These are phyloP conservation scores for Spergularia bocconei DNA, from an alignment of 148 eudicot species.

Conservation along the genomic window DNA sequence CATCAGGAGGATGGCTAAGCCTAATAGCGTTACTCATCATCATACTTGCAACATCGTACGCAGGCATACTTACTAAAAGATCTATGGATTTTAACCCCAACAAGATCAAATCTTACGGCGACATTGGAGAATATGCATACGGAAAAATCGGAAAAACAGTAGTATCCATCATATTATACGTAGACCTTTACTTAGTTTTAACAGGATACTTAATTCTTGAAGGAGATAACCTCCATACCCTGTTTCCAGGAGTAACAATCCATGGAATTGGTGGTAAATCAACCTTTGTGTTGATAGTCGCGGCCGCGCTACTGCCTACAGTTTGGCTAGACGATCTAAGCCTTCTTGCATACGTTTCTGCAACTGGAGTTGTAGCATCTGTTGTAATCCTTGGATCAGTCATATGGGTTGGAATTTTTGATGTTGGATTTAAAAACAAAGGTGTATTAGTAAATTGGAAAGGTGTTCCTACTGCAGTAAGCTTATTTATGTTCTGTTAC, in stretches of 20 bases:
- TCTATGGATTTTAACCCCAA: slow-evolving; percentile 44
- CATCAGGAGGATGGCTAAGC: slow-evolving; percentile 58
- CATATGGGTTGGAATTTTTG: slow-evolving; percentile 38
- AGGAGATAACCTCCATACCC: slow-evolving; percentile 48
- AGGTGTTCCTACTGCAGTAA: slow-evolving; percentile 44
- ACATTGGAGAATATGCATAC: slow-evolving; percentile 40
- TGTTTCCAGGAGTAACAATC: slow-evolving; percentile 29
- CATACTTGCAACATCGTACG: slow-evolving; percentile 33
- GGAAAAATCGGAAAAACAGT: slow-evolving; percentile 41
- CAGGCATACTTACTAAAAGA: slow-evolving; percentile 38
- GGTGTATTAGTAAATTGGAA: slow-evolving; percentile 36
- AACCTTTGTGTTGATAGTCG: slow-evolving; percentile 36
- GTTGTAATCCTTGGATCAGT: slow-evolving; percentile 29
- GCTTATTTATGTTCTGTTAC: slow-evolving; percentile 46
- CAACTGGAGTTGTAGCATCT: slow-evolving; percentile 39
- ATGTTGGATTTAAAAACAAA: slow-evolving; percentile 44
- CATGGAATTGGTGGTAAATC: slow-evolving; percentile 28
- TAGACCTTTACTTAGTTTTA: slow-evolving; percentile 47
- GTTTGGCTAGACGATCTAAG: slow-evolving; percentile 42
- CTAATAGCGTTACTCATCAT: slow-evolving; percentile 35
- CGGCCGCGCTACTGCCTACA: slow-evolving; percentile 39
- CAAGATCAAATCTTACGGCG: slow-evolving; percentile 33
- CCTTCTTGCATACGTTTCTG: slow-evolving; percentile 38
- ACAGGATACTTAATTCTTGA: slow-evolving; percentile 45
- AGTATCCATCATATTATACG: slow-evolving; percentile 30